phyloP scores from a whole-genome alignment of 2,329 filamentous ascomycete species.

The Blumeria graminis region DNA sequence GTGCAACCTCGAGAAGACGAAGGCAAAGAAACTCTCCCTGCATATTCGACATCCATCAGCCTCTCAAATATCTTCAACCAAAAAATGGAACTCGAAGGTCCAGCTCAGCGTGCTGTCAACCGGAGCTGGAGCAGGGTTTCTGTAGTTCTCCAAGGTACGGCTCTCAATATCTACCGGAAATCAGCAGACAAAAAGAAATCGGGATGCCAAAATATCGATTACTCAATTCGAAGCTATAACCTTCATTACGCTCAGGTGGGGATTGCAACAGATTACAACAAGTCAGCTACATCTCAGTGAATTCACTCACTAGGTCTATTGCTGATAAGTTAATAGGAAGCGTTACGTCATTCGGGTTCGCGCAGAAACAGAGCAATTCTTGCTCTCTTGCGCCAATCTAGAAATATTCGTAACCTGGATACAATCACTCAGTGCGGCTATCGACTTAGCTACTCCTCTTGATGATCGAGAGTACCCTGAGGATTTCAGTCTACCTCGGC shows the following conservation, averaged over 20 bases:
- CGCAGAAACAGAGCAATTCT: conserved; percentile 48
- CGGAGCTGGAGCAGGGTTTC: conserved; percentile 40
- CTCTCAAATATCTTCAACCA: conserved; percentile 32
- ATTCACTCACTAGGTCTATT: background rate
- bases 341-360: conserved; percentile 47
- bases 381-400: conserved; percentile 40
- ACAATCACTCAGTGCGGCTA: conserved; percentile 44
- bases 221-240: conserved; percentile 35
- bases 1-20: conserved; percentile 17
- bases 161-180: conserved; percentile 37
- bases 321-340: conserved; percentile 7
- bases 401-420: conserved; percentile 45
- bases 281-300: conserved; percentile 22
- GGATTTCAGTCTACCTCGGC: conserved; percentile 32
- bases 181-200: conserved; percentile 19
- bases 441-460: conserved; percentile 44
- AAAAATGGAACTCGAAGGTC: conserved; percentile 42
- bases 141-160: conserved; percentile 41
- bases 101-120: conserved; percentile 35
- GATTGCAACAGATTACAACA: conserved; percentile 47
- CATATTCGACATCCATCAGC: conserved; percentile 30
- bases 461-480: conserved; percentile 43
- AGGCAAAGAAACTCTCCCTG: conserved; percentile 25
- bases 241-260: conserved; percentile 54
- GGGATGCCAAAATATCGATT: background rate